These are phyloP conservation scores for Ganoderma multipileum DNA, from an alignment of 1,284 basidiomycete species.

Conservation along the genomic window DNA sequence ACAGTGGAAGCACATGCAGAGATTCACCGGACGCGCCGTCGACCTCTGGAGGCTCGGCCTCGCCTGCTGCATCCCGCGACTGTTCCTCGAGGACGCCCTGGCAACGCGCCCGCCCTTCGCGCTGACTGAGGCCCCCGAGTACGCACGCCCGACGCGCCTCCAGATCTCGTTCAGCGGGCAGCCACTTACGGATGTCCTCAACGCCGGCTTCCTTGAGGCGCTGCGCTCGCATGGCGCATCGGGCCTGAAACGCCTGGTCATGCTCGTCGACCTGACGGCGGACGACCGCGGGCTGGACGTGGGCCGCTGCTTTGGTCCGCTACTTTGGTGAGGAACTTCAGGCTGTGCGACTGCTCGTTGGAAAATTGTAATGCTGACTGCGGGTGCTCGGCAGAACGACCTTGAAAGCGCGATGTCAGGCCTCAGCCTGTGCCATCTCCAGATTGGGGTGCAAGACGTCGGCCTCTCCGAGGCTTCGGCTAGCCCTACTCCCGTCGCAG, in stretches of 20 bases:
- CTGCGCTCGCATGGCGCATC: not conserved
- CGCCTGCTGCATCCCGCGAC: not conserved
- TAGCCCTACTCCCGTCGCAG: not conserved
- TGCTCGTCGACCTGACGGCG: not conserved
- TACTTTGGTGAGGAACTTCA: not conserved
- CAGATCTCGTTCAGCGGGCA: not conserved
- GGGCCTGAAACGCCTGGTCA: not conserved
- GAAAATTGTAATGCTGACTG: not conserved
- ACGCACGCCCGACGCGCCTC: not conserved
- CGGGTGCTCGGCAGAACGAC: not conserved
- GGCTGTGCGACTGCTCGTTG: not conserved
- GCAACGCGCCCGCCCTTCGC: not conserved
- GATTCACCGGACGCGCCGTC: not conserved
- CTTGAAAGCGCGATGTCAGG: not conserved
- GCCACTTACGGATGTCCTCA: not conserved
- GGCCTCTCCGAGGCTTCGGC: not conserved
- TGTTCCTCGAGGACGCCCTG: not conserved
- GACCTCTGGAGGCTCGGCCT: slow-evolving; percentile 3
- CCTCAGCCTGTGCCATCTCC: not conserved
- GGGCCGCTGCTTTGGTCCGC: no score
- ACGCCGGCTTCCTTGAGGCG: not conserved
- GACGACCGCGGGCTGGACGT: not conserved
- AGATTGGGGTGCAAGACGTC: not conserved
- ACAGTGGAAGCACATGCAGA: not conserved
- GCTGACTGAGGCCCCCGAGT: not conserved